A percentile compares a stretch with the other conserved stretches of the same genome.
These are phyloP conservation scores for Gentiana straminea DNA, from an alignment of 257 asterid genomes.

Conservation along the genomic window DNA sequence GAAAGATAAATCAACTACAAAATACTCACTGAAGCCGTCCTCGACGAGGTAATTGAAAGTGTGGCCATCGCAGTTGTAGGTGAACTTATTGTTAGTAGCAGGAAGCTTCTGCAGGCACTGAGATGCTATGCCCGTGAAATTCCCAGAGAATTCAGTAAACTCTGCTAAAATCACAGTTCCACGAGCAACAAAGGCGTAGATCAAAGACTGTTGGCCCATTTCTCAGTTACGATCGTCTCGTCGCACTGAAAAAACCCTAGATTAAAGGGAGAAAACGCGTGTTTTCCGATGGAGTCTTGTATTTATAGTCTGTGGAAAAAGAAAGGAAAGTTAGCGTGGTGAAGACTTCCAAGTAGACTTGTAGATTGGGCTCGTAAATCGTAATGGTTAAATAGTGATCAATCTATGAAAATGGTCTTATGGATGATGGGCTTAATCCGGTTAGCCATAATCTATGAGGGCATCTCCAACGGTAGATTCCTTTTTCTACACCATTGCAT, in stretches of 20 bases:
- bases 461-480: no score
- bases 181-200: conserved; percentile 91
- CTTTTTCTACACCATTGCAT: no score
- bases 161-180: conserved; percentile 84
- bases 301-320: not conserved
- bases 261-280: not conserved
- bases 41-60: conserved; percentile 89
- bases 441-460: no score
- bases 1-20: not conserved
- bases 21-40: conserved; percentile 70
- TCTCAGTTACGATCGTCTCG: not conserved
- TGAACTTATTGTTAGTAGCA: conserved; percentile 83
- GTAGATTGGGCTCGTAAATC: no score
- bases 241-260: conserved; percentile 9
- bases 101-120: conserved; percentile 97
- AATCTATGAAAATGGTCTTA: no score
- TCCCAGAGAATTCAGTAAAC: conserved; percentile 82
- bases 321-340: no score
- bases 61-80: conserved; percentile 92
- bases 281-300: not conserved
- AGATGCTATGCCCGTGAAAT: conserved; percentile 88
- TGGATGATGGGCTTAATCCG: no score
- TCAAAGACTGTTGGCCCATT: conserved; percentile 97
- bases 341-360: no score
- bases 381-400: no score